phyloP scores from a whole-genome alignment of 192 early-diverging fungal genomes.

The Entophlyctis helioformis region DNA sequence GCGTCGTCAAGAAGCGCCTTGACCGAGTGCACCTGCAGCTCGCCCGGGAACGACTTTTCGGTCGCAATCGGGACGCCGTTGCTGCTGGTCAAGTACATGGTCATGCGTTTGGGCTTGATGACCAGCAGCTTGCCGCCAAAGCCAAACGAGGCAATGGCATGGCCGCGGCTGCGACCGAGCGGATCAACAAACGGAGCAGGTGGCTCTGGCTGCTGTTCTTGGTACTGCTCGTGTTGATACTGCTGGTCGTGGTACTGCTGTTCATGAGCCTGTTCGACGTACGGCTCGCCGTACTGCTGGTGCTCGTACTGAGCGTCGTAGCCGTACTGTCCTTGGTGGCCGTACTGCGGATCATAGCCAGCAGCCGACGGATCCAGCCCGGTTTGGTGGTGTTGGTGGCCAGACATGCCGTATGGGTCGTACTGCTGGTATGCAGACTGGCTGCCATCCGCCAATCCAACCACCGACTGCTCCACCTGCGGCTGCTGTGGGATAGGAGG shows the following conservation, averaged over 20 bases:
- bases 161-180: slow-evolving; percentile 24
- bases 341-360: too few relatives aligned
- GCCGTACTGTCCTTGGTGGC: too few relatives aligned
- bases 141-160: slow-evolving; percentile 24
- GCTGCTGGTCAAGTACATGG: slow-evolving; percentile 13
- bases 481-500: too few relatives aligned
- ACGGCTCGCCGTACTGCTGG: neutral
- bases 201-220: neutral
- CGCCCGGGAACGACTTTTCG: slow-evolving; percentile 22
- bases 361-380: too few relatives aligned
- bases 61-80: slow-evolving; percentile 11
- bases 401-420: too few relatives aligned
- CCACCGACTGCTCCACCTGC: too few relatives aligned
- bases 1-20: too few relatives aligned
- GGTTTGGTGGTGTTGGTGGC: too few relatives aligned
- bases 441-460: too few relatives aligned
- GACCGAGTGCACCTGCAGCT: too few relatives aligned
- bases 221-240: neutral
- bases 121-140: slow-evolving; percentile 22
- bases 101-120: slow-evolving; percentile 15
- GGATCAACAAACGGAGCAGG: slow-evolving; percentile 19
- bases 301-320: neutral
- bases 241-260: neutral
- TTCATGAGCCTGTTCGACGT: neutral
- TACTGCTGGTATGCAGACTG: too few relatives aligned